These are phyloP conservation scores for Talaromyces sp. DNA, from an alignment of 2,329 filamentous ascomycete genomes.

Conservation along the genomic window DNA sequence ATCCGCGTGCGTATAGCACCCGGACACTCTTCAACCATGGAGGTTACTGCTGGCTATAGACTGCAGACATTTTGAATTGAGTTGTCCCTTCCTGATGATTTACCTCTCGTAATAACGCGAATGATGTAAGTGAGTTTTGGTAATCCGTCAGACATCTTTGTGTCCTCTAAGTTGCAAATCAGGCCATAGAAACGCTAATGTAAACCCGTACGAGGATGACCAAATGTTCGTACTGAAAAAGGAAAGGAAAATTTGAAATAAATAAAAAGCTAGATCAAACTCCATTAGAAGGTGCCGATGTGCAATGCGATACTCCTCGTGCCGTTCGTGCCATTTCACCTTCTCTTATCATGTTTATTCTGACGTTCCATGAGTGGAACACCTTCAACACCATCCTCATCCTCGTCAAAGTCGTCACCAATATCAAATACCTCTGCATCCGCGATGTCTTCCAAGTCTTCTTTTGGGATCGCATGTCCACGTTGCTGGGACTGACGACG, in stretches of 20 bases:
- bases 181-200: background rate
- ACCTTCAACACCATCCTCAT: slow-evolving; percentile 15
- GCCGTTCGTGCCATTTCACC: background rate
- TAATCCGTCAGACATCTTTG: background rate
- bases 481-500: slow-evolving; percentile 12
- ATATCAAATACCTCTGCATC: slow-evolving; percentile 16
- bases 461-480: slow-evolving; percentile 2
- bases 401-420: slow-evolving; percentile 14
- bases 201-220: background rate
- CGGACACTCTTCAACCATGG: too few relatives aligned
- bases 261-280: background rate
- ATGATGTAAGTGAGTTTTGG: background rate
- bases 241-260: background rate
- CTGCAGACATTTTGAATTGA: background rate
- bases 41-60: background rate
- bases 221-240: background rate
- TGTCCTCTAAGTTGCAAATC: background rate
- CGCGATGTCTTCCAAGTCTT: slow-evolving; percentile 8
- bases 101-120: background rate
- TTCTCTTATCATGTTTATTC: slow-evolving; percentile 1
- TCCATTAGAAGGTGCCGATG: background rate
- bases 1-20: too few relatives aligned
- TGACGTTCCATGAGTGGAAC: slow-evolving; percentile 17
- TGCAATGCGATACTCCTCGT: background rate
- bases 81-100: background rate